Evolutionary conservation across 2,329 filamentous ascomycete genomes (phyloP).

Genomic region (Pestalotiopsis sp.): DNA sequence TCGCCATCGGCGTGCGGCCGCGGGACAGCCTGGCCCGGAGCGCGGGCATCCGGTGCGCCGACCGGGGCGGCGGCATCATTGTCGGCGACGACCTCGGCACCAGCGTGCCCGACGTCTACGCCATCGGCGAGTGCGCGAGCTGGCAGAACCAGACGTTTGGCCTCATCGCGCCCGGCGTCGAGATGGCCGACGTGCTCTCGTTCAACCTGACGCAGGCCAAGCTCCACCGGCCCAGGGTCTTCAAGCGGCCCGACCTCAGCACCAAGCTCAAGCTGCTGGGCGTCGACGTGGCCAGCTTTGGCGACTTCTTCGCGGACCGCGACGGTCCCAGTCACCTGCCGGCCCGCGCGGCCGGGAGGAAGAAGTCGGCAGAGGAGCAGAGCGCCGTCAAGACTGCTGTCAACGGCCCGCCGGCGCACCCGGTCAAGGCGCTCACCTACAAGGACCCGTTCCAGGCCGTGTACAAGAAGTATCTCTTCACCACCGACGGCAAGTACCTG

Average conservation of each 20-base stretch:
- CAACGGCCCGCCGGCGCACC: constrained; percentile 55
- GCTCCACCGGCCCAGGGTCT: constrained; percentile 67
- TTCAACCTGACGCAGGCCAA: constrained; percentile 89
- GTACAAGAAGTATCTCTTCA: constrained; percentile 95
- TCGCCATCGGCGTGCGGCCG: constrained; percentile 84
- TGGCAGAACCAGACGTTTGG: constrained; percentile 88
- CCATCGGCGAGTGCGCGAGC: constrained; percentile 88
- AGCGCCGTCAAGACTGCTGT: constrained; percentile 49
- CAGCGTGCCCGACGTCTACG: constrained; percentile 74
- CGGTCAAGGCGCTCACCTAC: constrained; percentile 84
- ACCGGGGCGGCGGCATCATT: constrained; percentile 76
- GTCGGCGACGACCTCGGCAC: constrained; percentile 70
- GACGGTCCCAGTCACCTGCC: constrained; percentile 81
- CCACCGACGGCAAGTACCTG: constrained; percentile 84
- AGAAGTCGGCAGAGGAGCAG: constrained; percentile 37
- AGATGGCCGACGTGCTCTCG: constrained; percentile 89
- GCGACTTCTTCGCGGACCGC: constrained; percentile 89
- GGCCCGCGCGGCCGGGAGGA: constrained; percentile 46
- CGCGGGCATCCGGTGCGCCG: constrained; percentile 72
- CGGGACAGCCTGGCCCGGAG: constrained; percentile 74
- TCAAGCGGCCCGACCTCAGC: constrained; percentile 84
- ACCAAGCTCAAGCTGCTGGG: constrained; percentile 90
- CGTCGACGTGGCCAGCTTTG: constrained; percentile 90
- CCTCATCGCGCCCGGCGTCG: constrained; percentile 84
- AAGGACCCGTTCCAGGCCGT: constrained; percentile 86